Evolutionary conservation across 208 protist species (phyloP).

Genomic region (Naegleria lovaniensis): DNA sequence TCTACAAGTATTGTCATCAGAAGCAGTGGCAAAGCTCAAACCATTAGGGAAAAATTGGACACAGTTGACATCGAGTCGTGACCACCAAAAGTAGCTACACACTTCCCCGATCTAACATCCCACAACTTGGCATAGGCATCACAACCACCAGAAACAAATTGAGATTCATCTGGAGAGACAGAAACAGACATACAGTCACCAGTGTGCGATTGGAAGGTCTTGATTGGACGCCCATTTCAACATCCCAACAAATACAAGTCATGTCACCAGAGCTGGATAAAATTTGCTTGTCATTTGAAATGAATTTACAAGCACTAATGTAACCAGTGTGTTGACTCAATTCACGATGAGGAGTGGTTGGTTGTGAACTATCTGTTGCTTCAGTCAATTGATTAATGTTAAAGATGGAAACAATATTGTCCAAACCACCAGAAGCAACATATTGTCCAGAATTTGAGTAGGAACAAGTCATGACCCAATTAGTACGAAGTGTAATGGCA

Average conservation of each 20-base stretch:
- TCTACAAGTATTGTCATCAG: constrained; percentile 67
- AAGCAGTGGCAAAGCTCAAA: constrained; percentile 63
- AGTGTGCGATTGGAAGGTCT: constrained; percentile 58
- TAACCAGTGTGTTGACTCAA: constrained; percentile 41
- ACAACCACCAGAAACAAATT: constrained; percentile 70
- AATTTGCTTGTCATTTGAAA: constrained; percentile 55
- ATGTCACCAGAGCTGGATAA: constrained; percentile 59
- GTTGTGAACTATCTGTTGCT: not conserved
- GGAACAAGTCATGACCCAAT: constrained; percentile 48
- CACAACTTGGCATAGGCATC: constrained; percentile 67
- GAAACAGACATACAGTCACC: constrained; percentile 67
- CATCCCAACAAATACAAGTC: constrained; percentile 65
- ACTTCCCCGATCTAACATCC: constrained; percentile 62
- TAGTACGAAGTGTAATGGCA: constrained; percentile 55
- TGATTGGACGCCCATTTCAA: constrained; percentile 49
- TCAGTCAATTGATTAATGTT: constrained; percentile 32
- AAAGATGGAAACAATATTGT: constrained; percentile 70
- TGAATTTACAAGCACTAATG: constrained; percentile 64
- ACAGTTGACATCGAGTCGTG: constrained; percentile 78
- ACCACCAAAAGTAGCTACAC: constrained; percentile 65
- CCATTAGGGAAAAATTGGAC: constrained; percentile 67
- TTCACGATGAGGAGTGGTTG: not conserved
- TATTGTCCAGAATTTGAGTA: constrained; percentile 60
- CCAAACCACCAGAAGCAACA: constrained; percentile 69
- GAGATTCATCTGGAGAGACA: constrained; percentile 40